A percentile compares a stretch with the other conserved stretches of the same genome.
phyloP scores from a whole-genome alignment of 2,329 filamentous ascomycete genomes.

The Myriosclerotinia duriaeana region DNA sequence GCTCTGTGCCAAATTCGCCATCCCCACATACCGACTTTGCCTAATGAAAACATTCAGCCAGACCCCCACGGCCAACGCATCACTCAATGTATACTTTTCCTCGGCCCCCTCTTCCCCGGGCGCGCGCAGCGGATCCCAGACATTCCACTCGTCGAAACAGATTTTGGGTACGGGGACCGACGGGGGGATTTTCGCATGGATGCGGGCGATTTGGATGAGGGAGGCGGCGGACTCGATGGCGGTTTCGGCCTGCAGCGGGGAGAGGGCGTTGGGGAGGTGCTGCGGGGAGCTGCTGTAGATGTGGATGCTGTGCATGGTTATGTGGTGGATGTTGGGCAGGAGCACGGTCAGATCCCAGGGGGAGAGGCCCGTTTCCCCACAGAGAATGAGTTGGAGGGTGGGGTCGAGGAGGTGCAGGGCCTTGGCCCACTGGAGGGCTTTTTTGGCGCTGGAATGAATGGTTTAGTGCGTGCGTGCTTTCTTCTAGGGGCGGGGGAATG shows the following conservation, averaged over 20 bases:
- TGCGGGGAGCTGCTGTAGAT: conserved; percentile 54
- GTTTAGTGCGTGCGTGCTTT: not conserved
- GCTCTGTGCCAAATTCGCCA: conserved; percentile 66
- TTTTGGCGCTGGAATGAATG: conserved; percentile 44
- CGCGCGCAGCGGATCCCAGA: conserved; percentile 63
- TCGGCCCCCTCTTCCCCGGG: conserved; percentile 63
- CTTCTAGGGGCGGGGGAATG: not conserved
- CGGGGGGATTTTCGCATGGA: conserved; percentile 51
- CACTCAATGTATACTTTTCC: conserved; percentile 62
- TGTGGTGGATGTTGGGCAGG: conserved; percentile 58
- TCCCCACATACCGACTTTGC: conserved; percentile 60
- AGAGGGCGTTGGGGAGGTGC: conserved; percentile 53
- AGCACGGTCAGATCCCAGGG: conserved; percentile 64
- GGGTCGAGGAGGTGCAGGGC: conserved; percentile 59
- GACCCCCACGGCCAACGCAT: conserved; percentile 61
- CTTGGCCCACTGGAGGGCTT: conserved; percentile 59
- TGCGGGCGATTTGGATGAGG: conserved; percentile 62
- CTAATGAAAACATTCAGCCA: conserved; percentile 66
- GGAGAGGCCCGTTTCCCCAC: conserved; percentile 60
- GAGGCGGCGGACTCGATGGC: conserved; percentile 61
- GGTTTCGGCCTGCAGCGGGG: conserved; percentile 61
- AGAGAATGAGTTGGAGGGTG: conserved; percentile 60
- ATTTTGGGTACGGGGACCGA: conserved; percentile 52
- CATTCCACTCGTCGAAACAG: conserved; percentile 71
- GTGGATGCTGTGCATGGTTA: conserved; percentile 69